A percentile compares a stretch with the other conserved stretches of the same genome.
Conservation (phyloP, 2,329 filamentous ascomycete species). For the Cryphonectria carpinicola region DNA sequence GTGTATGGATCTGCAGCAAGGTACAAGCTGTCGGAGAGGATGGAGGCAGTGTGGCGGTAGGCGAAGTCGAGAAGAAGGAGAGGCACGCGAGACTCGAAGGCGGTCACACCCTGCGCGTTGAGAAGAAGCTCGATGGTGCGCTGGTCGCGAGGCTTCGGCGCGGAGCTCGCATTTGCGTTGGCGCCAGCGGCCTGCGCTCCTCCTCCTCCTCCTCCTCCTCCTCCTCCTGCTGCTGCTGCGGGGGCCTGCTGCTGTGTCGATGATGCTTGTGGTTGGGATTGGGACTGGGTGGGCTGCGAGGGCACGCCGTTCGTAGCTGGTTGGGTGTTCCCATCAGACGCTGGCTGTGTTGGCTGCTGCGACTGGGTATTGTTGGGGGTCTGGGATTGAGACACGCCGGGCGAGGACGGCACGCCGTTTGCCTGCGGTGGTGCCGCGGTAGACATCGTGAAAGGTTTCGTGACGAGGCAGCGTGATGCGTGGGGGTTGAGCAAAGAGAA, state of each 20-base stretch:
- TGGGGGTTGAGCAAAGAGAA: not conserved
- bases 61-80: constrained; percentile 84
- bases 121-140: constrained; percentile 81
- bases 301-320: constrained; percentile 34
- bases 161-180: constrained; percentile 42
- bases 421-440: constrained; percentile 48
- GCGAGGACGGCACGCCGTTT: constrained; percentile 55
- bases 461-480: constrained; percentile 13
- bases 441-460: constrained; percentile 36
- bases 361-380: constrained; percentile 30
- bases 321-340: constrained; percentile 34
- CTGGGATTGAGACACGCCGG: constrained; percentile 36
- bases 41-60: constrained; percentile 76
- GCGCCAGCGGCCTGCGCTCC: constrained; percentile 33
- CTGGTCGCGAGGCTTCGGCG: constrained; percentile 73
- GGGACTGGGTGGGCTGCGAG: constrained; percentile 34
- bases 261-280: constrained; percentile 34
- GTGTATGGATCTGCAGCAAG: constrained; percentile 71
- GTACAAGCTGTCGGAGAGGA: constrained; percentile 73
- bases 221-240: constrained; percentile 21
- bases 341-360: constrained; percentile 28
- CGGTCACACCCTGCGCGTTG: constrained; percentile 75
- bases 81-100: constrained; percentile 82
- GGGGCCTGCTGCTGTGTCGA: constrained; percentile 28
- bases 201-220: too few species aligned